Conservation (phyloP, 306 rosid species). For the Malus sieversii region DNA sequence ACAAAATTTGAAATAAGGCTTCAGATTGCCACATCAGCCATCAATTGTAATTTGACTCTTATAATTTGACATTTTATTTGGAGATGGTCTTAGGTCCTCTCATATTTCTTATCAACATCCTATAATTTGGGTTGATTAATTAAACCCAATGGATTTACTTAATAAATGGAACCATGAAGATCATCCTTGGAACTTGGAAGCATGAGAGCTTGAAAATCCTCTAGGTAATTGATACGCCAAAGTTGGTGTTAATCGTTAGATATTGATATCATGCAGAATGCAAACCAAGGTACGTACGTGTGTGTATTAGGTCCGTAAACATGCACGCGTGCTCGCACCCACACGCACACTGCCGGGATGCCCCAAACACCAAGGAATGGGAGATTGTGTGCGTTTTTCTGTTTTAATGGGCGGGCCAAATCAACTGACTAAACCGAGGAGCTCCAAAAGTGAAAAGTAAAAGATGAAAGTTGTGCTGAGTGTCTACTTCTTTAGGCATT, state of each 20-base stretch:
- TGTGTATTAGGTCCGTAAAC: background rate
- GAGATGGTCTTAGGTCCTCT: no score
- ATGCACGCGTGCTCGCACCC: constrained; percentile 24
- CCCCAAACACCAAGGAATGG: constrained; percentile 32
- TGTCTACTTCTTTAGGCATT: constrained; percentile 17
- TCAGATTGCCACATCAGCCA: no score
- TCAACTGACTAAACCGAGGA: constrained; percentile 28
- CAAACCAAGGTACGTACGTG: background rate
- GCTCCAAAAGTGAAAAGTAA: constrained; percentile 8
- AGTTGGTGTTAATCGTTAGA: background rate
- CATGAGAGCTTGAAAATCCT: background rate
- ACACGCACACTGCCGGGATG: constrained; percentile 12
- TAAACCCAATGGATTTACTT: background rate
- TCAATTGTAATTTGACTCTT: no score
- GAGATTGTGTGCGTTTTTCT: background rate
- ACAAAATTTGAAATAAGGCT: no score
- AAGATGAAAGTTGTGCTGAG: constrained; percentile 25
- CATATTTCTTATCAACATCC: background rate
- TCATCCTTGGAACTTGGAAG: background rate
- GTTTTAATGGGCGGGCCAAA: constrained; percentile 37
- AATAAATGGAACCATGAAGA: background rate
- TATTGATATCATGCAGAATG: background rate
- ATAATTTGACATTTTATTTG: no score
- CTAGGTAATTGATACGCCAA: background rate
- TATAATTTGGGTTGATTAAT: background rate